A percentile compares a stretch with the other conserved stretches of the same genome.
Evolutionary conservation across 129 eudicot species (phyloP).

Genomic region (Escallonia herrerae): DNA sequence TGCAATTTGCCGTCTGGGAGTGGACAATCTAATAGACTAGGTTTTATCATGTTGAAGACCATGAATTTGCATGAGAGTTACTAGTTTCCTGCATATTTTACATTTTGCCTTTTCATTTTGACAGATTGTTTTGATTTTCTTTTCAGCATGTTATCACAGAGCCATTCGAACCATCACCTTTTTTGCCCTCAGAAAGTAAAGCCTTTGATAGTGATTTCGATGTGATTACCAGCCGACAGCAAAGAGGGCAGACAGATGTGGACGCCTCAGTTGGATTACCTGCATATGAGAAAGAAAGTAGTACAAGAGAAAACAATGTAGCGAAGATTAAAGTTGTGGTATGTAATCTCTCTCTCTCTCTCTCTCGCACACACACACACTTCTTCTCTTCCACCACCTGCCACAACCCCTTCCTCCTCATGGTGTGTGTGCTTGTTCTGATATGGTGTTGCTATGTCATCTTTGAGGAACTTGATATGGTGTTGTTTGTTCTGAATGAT

Average conservation of each 20-base stretch:
- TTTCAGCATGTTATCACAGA: constrained; percentile 79
- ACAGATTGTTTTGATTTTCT: constrained; percentile 6
- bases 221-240: constrained; percentile 38
- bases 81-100: neutral
- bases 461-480: no score
- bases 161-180: constrained; percentile 88
- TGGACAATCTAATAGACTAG: neutral
- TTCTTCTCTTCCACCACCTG: no score
- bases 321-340: constrained; percentile 99
- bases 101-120: constrained; percentile 7
- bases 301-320: constrained; percentile 75
- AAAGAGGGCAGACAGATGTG: constrained; percentile 53
- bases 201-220: constrained; percentile 52
- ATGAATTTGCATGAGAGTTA: neutral
- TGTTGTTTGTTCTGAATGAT: neutral
- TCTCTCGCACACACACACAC: neutral
- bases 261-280: constrained; percentile 47
- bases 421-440: no score
- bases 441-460: no score
- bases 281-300: constrained; percentile 52
- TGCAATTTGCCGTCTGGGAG: no score
- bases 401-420: no score
- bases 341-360: constrained; percentile 15
- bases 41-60: neutral
- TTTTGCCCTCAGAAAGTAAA: constrained; percentile 51